Base-by-base conservation (phyloP, 768 basidiomycete genomes). In the Russula virescens region DNA sequence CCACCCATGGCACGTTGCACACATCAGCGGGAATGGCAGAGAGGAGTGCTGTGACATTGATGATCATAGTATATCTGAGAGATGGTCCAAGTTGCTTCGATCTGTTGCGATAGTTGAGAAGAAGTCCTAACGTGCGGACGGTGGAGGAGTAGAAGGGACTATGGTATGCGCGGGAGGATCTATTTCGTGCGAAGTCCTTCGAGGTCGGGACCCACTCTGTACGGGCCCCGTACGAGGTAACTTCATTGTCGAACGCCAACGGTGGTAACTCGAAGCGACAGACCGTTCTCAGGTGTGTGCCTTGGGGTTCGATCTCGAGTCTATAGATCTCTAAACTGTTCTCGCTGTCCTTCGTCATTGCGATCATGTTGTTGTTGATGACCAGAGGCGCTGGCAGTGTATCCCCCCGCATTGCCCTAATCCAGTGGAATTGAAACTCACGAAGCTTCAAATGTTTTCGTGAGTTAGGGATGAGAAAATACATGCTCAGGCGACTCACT, bases 151-250 rank as follows among this genome's bases (percentile, higher is more conserved):
- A 34, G 35, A 61, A 61, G 35, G 60, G 60, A 38, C n/a, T n/a
- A 16, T 10, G 52, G n/a, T n/a, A 45, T 13, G 40, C 11, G 13
- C 35, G 52, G 28, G 53, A 28, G 19, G n/a, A 31, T 40, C n/a
- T 45, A 16, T 45, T 28, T 6, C 9, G 45, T 11, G 47, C 14
- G 26, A 28, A 18, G 35, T 28, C 38, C 45, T 42, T 10, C 25
- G 45, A n/a, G n/a, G 60, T 48, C 10, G 53, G 35, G 38, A 61
- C 38, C 53, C 53, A 61, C 28, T 61, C 53, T n/a, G n/a, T n/a
- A n/a, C n/a, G n/a, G n/a, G n/a, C n/a, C n/a, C n/a, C n/a, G n/a
- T n/a, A n/a, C n/a, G n/a, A n/a, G n/a, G n/a, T n/a, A n/a, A n/a
- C n/a, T n/a, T n/a, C n/a, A n/a, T n/a, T n/a, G n/a, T n/a, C n/a